Evolutionary conservation across 148 eudicot species (phyloP), one percentile per base, ranked within the genome.

Genomic region (Vaccinium myrtillus): DNA sequence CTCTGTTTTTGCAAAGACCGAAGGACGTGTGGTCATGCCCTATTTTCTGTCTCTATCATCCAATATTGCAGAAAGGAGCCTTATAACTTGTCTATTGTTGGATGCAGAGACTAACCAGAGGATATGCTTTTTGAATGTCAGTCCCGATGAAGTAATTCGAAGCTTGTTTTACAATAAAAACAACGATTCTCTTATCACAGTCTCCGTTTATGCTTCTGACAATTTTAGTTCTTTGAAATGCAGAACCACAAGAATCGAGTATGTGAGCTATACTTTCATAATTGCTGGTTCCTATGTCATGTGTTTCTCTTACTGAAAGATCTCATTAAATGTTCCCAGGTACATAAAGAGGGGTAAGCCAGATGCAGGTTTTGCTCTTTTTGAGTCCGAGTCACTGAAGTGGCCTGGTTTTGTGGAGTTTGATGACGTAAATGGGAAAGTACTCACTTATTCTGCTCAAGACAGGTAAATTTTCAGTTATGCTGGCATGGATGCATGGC

Each of bases 381-480:
- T 97, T 87, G 99, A 97, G 91, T 92, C 98, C 0, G 99, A 97
- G 87, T 97, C 99, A 15, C 84, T 97, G 86, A 97, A 97, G 86
- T 97, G 99, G 99, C 99, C 99, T 32, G 98, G 99, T 39, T 97
- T 97, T 94, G 99, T 97, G 43, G 99, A 97, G 89, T 97, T 95
- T 87, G 98, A 97, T 92, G 98, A 97, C 87, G 98, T 97, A 30
- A 97, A 94, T 79, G 98, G 98, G 75, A 94, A 94, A 88, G 96
- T 94, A 78, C 96, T 93, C 75, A 94, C 98, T 50, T 93, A 93
- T 81, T 94, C 98, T 83, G 96, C 96, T 83, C 95, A 94, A 77
- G 96, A 93, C 87, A 93, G 96, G 98, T 91, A 89, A 85, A 25
- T 21, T 12, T 36, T 75, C 2, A 6, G 79, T 32, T 50, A n/a